A percentile compares a stretch with the other conserved stretches of the same genome.
phyloP scores from a whole-genome alignment of 2,329 filamentous ascomycete species.

The Coniosporium uncinatum region DNA sequence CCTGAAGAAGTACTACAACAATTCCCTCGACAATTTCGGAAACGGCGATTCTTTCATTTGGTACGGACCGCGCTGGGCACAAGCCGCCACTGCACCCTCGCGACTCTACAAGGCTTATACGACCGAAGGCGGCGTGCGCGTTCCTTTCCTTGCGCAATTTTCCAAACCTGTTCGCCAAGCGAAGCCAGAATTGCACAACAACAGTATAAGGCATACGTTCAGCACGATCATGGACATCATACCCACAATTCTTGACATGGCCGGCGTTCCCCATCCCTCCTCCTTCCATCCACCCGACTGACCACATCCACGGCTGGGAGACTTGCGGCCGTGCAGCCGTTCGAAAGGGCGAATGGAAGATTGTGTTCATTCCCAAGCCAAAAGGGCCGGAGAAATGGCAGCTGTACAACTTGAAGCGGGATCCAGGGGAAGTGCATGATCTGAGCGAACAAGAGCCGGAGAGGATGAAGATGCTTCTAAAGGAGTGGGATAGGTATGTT shows the following conservation, averaged over 20 bases:
- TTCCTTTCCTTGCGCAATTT: constrained; percentile 47
- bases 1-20: constrained; percentile 49
- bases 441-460: constrained; percentile 24
- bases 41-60: constrained; percentile 50
- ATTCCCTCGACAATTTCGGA: constrained; percentile 49
- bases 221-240: constrained; percentile 32
- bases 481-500: background rate
- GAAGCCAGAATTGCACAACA: too few species aligned
- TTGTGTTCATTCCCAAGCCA: constrained; percentile 49
- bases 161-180: too few species aligned
- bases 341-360: constrained; percentile 51
- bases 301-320: constrained; percentile 35
- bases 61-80: constrained; percentile 53
- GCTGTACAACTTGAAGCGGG: constrained; percentile 45
- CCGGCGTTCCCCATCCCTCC: constrained; percentile 42
- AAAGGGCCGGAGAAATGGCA: constrained; percentile 52
- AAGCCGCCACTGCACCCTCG: constrained; percentile 43
- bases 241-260: constrained; percentile 37
- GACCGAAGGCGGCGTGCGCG: constrained; percentile 41
- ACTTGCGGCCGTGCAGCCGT: constrained; percentile 48
- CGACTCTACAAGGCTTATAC: constrained; percentile 36
- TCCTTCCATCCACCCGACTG: constrained; percentile 15
- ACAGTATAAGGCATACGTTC: constrained; percentile 41
- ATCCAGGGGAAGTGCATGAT: constrained; percentile 46
- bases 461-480: background rate